Evolutionary conservation across 176 grass and related monocot species (phyloP).

Genomic region (Eleusine indica): DNA sequence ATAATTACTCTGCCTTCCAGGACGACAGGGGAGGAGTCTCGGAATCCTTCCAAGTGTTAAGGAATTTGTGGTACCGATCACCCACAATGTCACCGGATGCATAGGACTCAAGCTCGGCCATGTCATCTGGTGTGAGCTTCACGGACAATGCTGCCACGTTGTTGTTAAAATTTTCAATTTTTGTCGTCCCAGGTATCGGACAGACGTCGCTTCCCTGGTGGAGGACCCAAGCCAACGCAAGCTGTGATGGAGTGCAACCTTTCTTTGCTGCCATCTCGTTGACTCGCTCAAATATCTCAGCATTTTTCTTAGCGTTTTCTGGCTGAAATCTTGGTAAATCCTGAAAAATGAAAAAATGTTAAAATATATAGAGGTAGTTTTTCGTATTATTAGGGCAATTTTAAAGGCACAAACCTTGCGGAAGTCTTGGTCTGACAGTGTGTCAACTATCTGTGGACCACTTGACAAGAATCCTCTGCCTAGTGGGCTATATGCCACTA

Average conservation of each 20-base stretch:
- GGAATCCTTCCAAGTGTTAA: slow-evolving; percentile 41
- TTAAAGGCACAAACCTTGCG: not conserved
- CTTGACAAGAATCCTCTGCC: slow-evolving; percentile 9
- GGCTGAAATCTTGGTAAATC: slow-evolving; percentile 49
- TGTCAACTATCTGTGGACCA: not conserved
- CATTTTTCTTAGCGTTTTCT: slow-evolving; percentile 55
- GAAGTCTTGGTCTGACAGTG: not conserved
- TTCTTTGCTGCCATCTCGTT: slow-evolving; percentile 50
- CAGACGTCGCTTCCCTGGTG: slow-evolving; percentile 59
- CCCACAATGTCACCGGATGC: slow-evolving; percentile 27
- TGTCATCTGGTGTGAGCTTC: slow-evolving; percentile 47
- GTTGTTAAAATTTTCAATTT: slow-evolving; percentile 58
- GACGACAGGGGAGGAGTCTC: slow-evolving; percentile 45
- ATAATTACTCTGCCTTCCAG: slow-evolving; percentile 11
- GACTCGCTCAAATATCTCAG: slow-evolving; percentile 43
- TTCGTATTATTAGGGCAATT: not conserved
- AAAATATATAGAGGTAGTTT: too few relatives aligned
- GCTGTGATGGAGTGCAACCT: slow-evolving; percentile 59
- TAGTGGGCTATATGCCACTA: not conserved
- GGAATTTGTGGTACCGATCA: slow-evolving; percentile 5
- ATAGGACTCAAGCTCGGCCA: slow-evolving; percentile 55
- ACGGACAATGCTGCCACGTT: slow-evolving; percentile 51
- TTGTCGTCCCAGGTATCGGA: slow-evolving; percentile 67
- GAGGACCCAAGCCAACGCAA: slow-evolving; percentile 62
- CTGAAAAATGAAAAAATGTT: not conserved